phyloP scores from a whole-genome alignment of 192 early-diverging fungal species.

The Phlyctochytrium planicorne region DNA sequence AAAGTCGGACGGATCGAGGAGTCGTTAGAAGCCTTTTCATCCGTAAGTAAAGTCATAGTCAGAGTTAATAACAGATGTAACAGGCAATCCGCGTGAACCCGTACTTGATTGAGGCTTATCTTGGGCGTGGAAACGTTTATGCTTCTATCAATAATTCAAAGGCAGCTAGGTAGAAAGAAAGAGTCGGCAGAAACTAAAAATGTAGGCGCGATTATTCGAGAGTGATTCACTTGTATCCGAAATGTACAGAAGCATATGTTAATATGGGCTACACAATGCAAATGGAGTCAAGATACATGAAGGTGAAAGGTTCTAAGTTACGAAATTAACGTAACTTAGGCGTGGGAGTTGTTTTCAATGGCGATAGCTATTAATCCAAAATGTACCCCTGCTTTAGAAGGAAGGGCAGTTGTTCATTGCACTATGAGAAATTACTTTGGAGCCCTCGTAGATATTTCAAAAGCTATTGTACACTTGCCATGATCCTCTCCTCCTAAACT shows the following conservation, averaged over 20 bases:
- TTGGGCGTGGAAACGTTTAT: constrained; percentile 56
- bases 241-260: constrained; percentile 46
- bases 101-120: constrained; percentile 45
- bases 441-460: constrained; percentile 51
- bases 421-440: constrained; percentile 46
- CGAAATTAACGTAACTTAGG: constrained; percentile 18
- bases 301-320: constrained; percentile 15
- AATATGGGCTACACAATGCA: constrained; percentile 58
- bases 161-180: constrained; percentile 13
- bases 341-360: constrained; percentile 47
- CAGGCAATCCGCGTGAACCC: constrained; percentile 48
- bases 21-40: constrained; percentile 41
- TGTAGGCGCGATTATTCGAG: constrained; percentile 50
- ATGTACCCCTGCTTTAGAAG: constrained; percentile 54
- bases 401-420: constrained; percentile 46
- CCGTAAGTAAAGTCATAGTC: constrained; percentile 21
- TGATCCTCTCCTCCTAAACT: background rate
- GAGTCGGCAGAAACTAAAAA: background rate
- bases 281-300: constrained; percentile 39
- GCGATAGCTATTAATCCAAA: constrained; percentile 43
- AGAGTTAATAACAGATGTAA: background rate
- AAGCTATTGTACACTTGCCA: constrained; percentile 41
- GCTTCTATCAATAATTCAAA: constrained; percentile 28
- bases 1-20: constrained; percentile 46
- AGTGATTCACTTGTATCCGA: constrained; percentile 54